Evolutionary conservation across 2,329 filamentous ascomycete genomes (phyloP).

Genomic region (Plenodomus tracheiphilus): DNA sequence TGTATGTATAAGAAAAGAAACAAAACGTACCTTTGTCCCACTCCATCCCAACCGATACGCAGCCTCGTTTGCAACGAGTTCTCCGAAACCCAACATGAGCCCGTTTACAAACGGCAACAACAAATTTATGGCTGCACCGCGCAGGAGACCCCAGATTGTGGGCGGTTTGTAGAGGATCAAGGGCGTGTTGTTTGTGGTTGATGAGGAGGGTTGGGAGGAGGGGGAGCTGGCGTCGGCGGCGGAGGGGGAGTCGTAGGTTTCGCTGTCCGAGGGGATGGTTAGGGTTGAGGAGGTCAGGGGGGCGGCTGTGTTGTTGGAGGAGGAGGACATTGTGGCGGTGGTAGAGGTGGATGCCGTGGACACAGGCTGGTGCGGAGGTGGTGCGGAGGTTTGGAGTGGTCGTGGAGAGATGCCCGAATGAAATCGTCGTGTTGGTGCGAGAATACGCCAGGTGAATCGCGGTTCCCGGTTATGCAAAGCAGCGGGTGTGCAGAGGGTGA

Average conservation of each 20-base stretch:
- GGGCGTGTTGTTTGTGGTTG: slow-evolving; percentile 64
- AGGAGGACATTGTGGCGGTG: neutral
- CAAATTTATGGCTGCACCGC: slow-evolving; percentile 94
- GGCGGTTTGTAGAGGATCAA: slow-evolving; percentile 88
- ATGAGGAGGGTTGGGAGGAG: slow-evolving; percentile 64
- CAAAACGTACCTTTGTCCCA: slow-evolving; percentile 76
- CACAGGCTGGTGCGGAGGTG: neutral
- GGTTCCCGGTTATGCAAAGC: neutral
- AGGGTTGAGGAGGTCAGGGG: slow-evolving; percentile 52
- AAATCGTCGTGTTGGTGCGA: neutral
- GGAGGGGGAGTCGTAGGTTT: slow-evolving; percentile 65
- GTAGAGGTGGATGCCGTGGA: neutral
- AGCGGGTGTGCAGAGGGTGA: neutral
- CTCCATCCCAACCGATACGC: slow-evolving; percentile 93
- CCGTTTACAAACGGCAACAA: slow-evolving; percentile 94
- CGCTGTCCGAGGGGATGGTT: slow-evolving; percentile 80
- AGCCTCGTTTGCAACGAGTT: slow-evolving; percentile 93
- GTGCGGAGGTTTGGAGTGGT: neutral
- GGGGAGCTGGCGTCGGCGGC: slow-evolving; percentile 63
- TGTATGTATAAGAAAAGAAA: slow-evolving; percentile 1
- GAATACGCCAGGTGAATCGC: neutral
- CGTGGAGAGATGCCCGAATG: too few relatives aligned
- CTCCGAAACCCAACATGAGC: slow-evolving; percentile 96
- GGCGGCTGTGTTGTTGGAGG: neutral
- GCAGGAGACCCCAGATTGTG: slow-evolving; percentile 80